Evolutionary conservation across 2,329 filamentous ascomycete genomes (phyloP).

Genomic region (Emmonsiellopsis sp.): DNA sequence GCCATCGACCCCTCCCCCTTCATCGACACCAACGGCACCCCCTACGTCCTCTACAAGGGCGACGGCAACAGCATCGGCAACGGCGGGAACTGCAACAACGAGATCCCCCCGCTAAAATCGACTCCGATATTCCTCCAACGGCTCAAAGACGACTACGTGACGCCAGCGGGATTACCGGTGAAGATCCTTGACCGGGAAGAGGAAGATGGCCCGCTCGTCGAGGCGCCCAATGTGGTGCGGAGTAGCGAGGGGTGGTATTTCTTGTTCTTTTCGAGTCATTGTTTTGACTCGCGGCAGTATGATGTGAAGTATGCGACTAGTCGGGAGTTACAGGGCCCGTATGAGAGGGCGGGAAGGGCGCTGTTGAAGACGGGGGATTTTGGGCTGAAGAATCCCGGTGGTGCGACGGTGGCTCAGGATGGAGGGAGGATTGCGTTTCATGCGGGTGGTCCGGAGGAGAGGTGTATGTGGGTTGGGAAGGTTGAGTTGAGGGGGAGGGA

Average conservation of each 20-base stretch:
- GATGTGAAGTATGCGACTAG: slow-evolving; percentile 50
- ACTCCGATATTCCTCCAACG: slow-evolving; percentile 31
- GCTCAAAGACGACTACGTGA: slow-evolving; percentile 38
- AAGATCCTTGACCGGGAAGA: slow-evolving; percentile 53
- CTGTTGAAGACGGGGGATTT: slow-evolving; percentile 24
- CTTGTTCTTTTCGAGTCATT: slow-evolving; percentile 53
- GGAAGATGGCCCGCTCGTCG: slow-evolving; percentile 51
- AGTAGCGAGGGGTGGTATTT: slow-evolving; percentile 38
- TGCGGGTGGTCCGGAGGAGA: background rate
- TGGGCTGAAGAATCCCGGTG: background rate
- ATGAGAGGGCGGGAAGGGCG: slow-evolving; percentile 20
- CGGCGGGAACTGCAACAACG: slow-evolving; percentile 36
- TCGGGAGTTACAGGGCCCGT: slow-evolving; percentile 25
- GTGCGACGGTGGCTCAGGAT: background rate
- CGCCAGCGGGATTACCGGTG: slow-evolving; percentile 39
- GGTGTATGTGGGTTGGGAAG: slow-evolving; percentile 1
- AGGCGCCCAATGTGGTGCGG: slow-evolving; percentile 45
- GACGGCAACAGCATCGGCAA: slow-evolving; percentile 49
- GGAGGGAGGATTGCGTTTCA: slow-evolving; percentile 1
- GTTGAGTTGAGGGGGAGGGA: background rate
- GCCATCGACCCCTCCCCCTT: slow-evolving; percentile 55
- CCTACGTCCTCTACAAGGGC: slow-evolving; percentile 55
- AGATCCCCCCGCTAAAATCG: slow-evolving; percentile 21
- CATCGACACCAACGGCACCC: slow-evolving; percentile 41
- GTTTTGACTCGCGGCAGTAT: slow-evolving; percentile 45